phyloP scores from a whole-genome alignment of 148 eudicot species.

The Rhododendron kiyosumense region DNA sequence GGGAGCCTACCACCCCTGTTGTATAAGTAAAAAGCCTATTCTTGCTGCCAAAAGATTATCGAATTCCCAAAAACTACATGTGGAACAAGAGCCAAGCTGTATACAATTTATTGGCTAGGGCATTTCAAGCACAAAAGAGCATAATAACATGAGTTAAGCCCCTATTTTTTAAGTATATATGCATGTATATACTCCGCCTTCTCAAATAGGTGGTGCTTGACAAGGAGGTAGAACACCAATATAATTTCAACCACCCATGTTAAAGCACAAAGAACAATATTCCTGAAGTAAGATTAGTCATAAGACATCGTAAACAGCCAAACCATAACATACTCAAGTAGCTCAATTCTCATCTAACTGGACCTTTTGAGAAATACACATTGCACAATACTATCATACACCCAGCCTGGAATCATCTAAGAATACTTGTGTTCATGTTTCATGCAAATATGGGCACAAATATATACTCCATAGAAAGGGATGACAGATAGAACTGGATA shows the following conservation, averaged over 20 bases:
- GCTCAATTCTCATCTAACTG: not conserved
- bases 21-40: not conserved
- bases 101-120: not conserved
- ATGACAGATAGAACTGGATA: no score
- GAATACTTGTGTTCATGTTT: no score
- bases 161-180: not conserved
- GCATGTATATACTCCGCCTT: not conserved
- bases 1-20: not conserved
- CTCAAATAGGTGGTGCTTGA: not conserved
- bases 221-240: not conserved
- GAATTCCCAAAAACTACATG: not conserved
- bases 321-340: not conserved
- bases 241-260: not conserved
- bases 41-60: not conserved
- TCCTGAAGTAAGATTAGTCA: not conserved
- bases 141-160: no score
- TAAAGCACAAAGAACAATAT: not conserved
- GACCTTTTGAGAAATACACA: not conserved
- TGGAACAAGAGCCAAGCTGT: not conserved
- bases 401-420: no score
- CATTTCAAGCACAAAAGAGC: not conserved
- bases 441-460: not conserved
- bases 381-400: no score
- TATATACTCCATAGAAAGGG: not conserved
- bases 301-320: not conserved